Evolutionary conservation across 2,329 filamentous ascomycete species (phyloP).

Genomic region (Colletotrichum sp.): DNA sequence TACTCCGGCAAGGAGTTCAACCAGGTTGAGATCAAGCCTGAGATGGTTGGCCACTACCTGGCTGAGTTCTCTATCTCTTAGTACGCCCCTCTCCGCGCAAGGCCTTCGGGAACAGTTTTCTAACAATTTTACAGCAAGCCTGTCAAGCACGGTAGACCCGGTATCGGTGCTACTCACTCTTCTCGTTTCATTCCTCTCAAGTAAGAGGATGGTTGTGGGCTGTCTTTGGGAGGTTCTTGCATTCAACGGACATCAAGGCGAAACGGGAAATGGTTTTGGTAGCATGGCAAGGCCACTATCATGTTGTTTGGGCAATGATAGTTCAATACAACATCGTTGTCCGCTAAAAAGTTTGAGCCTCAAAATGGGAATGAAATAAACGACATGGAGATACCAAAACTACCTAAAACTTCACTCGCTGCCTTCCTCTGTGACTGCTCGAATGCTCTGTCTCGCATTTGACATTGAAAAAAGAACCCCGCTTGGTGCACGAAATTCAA

Average conservation of each 20-base stretch:
- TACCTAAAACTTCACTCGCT: not conserved
- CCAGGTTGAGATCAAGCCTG: constrained; percentile 99
- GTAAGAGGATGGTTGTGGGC: constrained; percentile 72
- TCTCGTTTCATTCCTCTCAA: constrained; percentile 99
- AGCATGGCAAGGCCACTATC: constrained; percentile 38
- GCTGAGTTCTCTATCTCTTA: constrained; percentile 99
- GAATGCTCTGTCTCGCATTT: not conserved
- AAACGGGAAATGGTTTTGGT: constrained; percentile 62
- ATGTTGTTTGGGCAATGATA: constrained; percentile 25
- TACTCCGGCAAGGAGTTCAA: constrained; percentile 99
- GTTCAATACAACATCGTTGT: constrained; percentile 27
- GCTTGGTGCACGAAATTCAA: not conserved
- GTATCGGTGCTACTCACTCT: constrained; percentile 99
- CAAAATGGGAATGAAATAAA: constrained; percentile 22
- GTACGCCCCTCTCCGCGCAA: constrained; percentile 62
- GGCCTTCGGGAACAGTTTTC: constrained; percentile 28
- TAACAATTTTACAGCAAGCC: constrained; percentile 80
- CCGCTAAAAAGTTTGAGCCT: constrained; percentile 25
- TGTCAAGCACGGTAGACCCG: constrained; percentile 99
- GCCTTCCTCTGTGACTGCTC: not conserved
- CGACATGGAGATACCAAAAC: constrained; percentile 20
- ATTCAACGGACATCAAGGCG: constrained; percentile 63
- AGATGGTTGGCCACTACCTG: constrained; percentile 99
- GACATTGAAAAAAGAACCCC: not conserved
- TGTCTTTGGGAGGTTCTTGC: constrained; percentile 55